Percentiles rank a stretch among this genome's conserved stretches.
Conservation (phyloP, 1,139 yeast species). For the Groenewaldozyma sp. region DNA sequence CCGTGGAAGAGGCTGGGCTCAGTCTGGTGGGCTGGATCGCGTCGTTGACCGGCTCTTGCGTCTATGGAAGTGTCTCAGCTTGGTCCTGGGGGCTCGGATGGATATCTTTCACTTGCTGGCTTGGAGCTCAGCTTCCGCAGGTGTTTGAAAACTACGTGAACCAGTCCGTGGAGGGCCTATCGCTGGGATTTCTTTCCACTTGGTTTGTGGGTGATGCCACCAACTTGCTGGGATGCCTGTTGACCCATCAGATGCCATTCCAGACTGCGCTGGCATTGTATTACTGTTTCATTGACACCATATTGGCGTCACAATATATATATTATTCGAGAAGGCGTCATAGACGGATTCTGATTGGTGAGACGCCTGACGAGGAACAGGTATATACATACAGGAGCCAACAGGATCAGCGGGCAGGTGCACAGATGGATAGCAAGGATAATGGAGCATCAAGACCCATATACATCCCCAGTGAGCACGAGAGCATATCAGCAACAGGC, state of each 20-base stretch:
- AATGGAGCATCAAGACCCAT: neutral
- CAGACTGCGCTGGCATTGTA: conserved; percentile 69
- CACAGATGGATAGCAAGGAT: neutral
- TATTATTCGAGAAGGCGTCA: conserved; percentile 39
- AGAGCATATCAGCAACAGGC: neutral
- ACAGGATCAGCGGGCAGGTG: neutral
- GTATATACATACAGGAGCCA: neutral
- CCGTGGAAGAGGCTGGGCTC: conserved; percentile 12
- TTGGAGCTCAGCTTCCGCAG: conserved; percentile 86
- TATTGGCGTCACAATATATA: conserved; percentile 67
- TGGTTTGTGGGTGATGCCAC: conserved; percentile 86
- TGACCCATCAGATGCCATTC: conserved; percentile 68
- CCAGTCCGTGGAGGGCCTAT: conserved; percentile 80
- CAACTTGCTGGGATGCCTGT: conserved; percentile 67
- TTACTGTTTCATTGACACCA: conserved; percentile 61
- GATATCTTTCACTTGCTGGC: conserved; percentile 55
- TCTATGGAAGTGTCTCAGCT: conserved; percentile 24
- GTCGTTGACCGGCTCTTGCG: conserved; percentile 23
- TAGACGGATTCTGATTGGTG: conserved; percentile 11
- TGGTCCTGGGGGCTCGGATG: conserved; percentile 35
- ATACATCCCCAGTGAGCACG: neutral
- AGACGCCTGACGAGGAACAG: conserved; percentile 2
- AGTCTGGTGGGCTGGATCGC: conserved; percentile 26
- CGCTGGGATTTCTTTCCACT: conserved; percentile 60
- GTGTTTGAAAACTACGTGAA: conserved; percentile 61